Evolutionary conservation across 495 filamentous ascomycete genomes (phyloP).

Genomic region (Xylaria scruposa): DNA sequence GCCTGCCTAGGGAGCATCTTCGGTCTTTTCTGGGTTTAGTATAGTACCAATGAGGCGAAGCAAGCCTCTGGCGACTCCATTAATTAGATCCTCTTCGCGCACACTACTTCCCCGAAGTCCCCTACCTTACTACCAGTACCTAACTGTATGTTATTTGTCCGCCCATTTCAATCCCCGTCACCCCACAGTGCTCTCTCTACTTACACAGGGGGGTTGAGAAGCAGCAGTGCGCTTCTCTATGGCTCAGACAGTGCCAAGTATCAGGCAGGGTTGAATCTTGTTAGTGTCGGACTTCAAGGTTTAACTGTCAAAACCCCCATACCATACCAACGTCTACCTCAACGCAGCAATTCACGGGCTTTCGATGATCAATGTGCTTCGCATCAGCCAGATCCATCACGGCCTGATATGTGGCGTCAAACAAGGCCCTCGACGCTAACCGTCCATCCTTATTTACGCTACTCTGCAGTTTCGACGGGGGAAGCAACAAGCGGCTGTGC

Average conservation of each 20-base stretch:
- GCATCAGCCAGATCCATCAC: slow-evolving; percentile 13
- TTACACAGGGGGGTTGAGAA: slow-evolving; percentile 5
- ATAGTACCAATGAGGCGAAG: slow-evolving; percentile 18
- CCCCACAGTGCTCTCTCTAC: slow-evolving; percentile 1
- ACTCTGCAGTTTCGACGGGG: slow-evolving; percentile 11
- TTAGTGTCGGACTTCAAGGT: not conserved
- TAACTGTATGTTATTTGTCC: not conserved
- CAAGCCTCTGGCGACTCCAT: slow-evolving; percentile 8
- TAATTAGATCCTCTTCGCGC: slow-evolving; percentile 8
- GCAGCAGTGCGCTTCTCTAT: slow-evolving; percentile 4
- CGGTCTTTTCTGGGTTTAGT: slow-evolving; percentile 12
- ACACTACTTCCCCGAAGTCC: not conserved
- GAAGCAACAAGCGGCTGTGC: slow-evolving; percentile 11
- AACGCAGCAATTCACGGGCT: not conserved
- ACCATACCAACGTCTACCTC: not conserved
- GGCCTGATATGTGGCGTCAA: slow-evolving; percentile 22
- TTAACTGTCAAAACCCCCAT: not conserved
- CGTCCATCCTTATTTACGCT: slow-evolving; percentile 14
- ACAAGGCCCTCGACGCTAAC: slow-evolving; percentile 3
- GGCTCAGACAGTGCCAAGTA: slow-evolving; percentile 23
- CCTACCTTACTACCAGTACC: slow-evolving; percentile 1
- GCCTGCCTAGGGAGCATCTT: not conserved
- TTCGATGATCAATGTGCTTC: slow-evolving; percentile 6
- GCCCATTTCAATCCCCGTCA: not conserved
- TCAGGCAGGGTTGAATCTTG: slow-evolving; percentile 4